Base-by-base conservation (phyloP, 148 eudicot species). In the Cornus kousa region DNA sequence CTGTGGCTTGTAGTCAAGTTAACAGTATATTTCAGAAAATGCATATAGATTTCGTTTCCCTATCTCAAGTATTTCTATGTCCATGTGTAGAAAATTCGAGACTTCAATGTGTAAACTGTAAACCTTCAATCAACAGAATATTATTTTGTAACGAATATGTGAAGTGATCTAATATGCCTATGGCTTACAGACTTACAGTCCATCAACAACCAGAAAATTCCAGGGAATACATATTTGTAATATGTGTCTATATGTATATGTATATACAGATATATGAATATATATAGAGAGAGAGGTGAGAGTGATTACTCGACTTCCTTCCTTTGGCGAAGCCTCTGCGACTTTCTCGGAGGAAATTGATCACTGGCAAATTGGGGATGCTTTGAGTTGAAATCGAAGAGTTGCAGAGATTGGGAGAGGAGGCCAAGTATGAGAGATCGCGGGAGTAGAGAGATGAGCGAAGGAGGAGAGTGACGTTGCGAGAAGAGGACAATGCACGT, bases 301-400 rank as follows among this genome's bases (percentile, higher is more conserved):
- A 53, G 76, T 10, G 55, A 20, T 46, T 87, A 87, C 91, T 87
- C 79, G 90, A 89, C 20, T 93, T 91, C 78, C 94, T 89, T 19
- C 87, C 89, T 87, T 91, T 93, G 77, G 97, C 97, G 40, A 87
- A 92, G 80, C 85, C 72, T 72, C 98, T 87, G 16, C 89, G 86
- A 68, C 65, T 76, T 50, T 87, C 83, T 67, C 57, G 74, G 71
- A 76, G 43, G 71, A 85, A 87, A 78, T 67, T 70, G 39, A 79
- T 32, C 43, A 78, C 74, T 62, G 88, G 85, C n/a, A 79, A 78
- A 76, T 37, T 43, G 65, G 87, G 76, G 67, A 8, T 7, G 22
- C 57, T 23, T 11, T 20, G 77, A 69, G 79, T 74, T 67, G 48
- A 71, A 67, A 39, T 32, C 23, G 75, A 37, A 50, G 81, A 79